These are phyloP conservation scores for Dendrobium chrysotoxum DNA, from an alignment of 106 monocot species.

Conservation along the genomic window DNA sequence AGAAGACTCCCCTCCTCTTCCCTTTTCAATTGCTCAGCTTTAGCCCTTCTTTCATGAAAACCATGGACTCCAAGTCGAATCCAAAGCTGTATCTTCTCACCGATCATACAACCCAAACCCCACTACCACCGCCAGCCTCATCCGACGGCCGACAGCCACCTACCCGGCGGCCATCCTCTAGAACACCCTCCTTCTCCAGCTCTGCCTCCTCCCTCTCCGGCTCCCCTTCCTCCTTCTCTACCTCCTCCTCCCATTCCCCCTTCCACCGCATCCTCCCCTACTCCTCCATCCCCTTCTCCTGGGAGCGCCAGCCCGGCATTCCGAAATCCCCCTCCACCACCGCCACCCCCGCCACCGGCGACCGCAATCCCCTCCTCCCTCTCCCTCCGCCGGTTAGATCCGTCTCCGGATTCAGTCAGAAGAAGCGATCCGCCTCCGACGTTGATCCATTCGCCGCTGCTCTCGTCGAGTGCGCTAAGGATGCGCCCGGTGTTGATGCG, in stretches of 20 bases:
- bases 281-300: constrained; percentile 3
- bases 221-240: constrained; percentile 1
- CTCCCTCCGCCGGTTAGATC: background rate
- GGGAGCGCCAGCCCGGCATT: constrained; percentile 8
- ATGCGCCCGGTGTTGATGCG: background rate
- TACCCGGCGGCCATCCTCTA: background rate
- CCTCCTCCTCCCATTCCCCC: background rate
- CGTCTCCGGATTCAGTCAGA: background rate
- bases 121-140: background rate
- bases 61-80: too few relatives aligned
- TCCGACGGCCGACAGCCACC: background rate
- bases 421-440: background rate
- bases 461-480: constrained; percentile 3
- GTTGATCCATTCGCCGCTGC: background rate
- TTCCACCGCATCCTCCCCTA: background rate
- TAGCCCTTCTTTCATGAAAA: too few relatives aligned
- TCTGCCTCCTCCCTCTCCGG: background rate
- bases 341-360: background rate
- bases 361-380: background rate
- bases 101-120: too few relatives aligned
- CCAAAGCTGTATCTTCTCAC: too few relatives aligned
- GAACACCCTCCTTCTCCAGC: background rate
- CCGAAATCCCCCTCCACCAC: background rate
- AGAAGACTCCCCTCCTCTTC: too few relatives aligned
- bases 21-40: too few relatives aligned